phyloP scores from a whole-genome alignment of 345 rosid species.

The Brassica incana region DNA sequence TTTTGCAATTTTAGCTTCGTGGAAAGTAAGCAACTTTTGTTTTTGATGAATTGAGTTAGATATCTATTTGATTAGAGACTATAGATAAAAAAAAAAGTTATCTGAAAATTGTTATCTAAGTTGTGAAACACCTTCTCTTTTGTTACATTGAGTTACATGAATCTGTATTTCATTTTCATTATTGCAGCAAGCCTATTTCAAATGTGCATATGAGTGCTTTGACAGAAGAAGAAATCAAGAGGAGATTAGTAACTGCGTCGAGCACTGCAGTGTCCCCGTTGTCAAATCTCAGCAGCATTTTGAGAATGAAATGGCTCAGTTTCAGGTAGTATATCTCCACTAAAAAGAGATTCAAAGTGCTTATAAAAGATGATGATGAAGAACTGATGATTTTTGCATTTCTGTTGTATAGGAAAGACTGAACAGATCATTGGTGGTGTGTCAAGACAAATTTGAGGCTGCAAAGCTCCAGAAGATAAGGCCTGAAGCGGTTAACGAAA shows the following conservation, averaged over 20 bases:
- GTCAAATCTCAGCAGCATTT: conserved; percentile 70
- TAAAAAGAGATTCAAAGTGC: neutral
- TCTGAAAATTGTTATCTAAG: too few species aligned
- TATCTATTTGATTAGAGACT: neutral
- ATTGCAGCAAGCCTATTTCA: conserved; percentile 94
- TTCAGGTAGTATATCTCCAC: conserved; percentile 51
- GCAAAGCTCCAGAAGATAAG: conserved; percentile 64
- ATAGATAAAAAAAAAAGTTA: neutral
- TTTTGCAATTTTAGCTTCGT: neutral
- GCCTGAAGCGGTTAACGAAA: conserved; percentile 29
- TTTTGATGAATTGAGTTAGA: neutral
- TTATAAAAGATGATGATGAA: neutral
- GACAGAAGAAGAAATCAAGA: conserved; percentile 55
- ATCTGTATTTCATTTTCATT: conserved; percentile 2
- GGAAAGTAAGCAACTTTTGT: neutral
- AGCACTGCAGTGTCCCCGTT: conserved; percentile 76
- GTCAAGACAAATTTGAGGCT: conserved; percentile 83
- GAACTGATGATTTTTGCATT: neutral
- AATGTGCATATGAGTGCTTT: conserved; percentile 29
- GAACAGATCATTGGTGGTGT: conserved; percentile 80
- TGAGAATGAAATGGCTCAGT: conserved; percentile 85
- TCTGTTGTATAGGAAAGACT: conserved; percentile 62
- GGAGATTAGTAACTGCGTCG: conserved; percentile 76
- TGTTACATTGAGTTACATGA: too few species aligned
- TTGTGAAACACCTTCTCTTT: neutral